Percentiles rank a stretch among this genome's conserved stretches.
Evolutionary conservation across 78 protist species (phyloP).

Genomic region (Dictyostelium citrinum): DNA sequence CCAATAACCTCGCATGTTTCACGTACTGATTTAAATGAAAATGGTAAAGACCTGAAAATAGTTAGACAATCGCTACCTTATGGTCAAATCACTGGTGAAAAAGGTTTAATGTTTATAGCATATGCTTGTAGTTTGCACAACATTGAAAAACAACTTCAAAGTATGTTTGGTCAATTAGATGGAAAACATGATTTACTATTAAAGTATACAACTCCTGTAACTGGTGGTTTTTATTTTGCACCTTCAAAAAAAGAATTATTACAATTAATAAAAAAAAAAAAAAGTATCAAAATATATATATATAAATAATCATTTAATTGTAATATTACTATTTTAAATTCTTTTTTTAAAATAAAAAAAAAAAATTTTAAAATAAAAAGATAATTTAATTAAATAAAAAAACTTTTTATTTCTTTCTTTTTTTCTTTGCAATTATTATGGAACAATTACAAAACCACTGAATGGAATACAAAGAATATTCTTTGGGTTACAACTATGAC

Average conservation of each 20-base stretch:
- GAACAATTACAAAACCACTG: constrained; percentile 38
- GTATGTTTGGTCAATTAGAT: constrained; percentile 57
- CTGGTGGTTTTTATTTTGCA: constrained; percentile 43
- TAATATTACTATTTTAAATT: no score
- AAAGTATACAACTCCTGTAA: constrained; percentile 1
- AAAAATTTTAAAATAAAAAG: no score
- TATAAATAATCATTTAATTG: no score
- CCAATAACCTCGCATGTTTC: constrained; percentile 6
- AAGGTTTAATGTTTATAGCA: constrained; percentile 34
- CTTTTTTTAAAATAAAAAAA: no score
- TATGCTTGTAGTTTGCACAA: not conserved
- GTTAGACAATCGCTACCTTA: constrained; percentile 59
- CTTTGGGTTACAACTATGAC: constrained; percentile 41
- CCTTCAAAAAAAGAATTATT: constrained; percentile 31
- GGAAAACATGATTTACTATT: constrained; percentile 1
- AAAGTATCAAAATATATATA: no score
- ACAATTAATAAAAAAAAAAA: not conserved
- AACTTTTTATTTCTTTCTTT: not conserved
- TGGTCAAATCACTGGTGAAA: not conserved
- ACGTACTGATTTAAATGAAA: constrained; percentile 31
- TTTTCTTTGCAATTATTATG: not conserved
- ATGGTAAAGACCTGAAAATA: constrained; percentile 24
- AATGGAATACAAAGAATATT: constrained; percentile 50
- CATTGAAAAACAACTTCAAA: constrained; percentile 28
- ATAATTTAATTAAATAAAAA: not conserved